Evolutionary conservation across 495 filamentous ascomycete genomes (phyloP).

Genomic region (Aspergillus heteromorphus): DNA sequence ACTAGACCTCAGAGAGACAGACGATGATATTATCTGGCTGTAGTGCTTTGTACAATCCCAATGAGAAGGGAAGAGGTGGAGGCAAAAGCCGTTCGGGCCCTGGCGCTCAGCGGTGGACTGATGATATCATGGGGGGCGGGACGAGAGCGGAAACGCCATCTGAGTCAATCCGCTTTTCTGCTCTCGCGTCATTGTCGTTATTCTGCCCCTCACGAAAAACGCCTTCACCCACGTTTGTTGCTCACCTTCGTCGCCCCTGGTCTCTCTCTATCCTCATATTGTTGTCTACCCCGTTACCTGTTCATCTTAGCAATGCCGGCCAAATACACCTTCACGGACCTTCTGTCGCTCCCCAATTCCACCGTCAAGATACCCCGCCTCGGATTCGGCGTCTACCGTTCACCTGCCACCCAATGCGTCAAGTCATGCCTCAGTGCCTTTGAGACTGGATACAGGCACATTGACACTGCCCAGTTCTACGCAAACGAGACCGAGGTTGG

Average conservation of each 20-base stretch:
- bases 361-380: conserved; percentile 54
- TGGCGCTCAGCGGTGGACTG: neutral
- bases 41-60: too few species aligned
- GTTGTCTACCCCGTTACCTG: neutral
- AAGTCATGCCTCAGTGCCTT: conserved; percentile 58
- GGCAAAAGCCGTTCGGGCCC: too few species aligned
- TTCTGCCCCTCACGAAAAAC: conserved; percentile 3
- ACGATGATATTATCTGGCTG: too few species aligned
- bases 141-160: neutral
- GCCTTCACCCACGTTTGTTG: neutral
- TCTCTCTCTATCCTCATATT: neutral
- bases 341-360: conserved; percentile 51
- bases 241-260: neutral
- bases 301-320: conserved; percentile 21
- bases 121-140: neutral
- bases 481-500: conserved; percentile 64
- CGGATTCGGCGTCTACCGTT: conserved; percentile 72
- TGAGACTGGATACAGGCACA: conserved; percentile 60
- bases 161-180: neutral
- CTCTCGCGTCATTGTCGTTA: conserved; percentile 1
- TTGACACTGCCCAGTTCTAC: conserved; percentile 71
- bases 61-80: too few species aligned
- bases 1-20: too few species aligned
- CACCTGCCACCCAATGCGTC: conserved; percentile 44
- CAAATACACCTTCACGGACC: conserved; percentile 46